Percentiles rank a stretch among this genome's conserved stretches.
Evolutionary conservation across 352 stramenopile species (phyloP).

Genomic region (Peronospora destructor): DNA sequence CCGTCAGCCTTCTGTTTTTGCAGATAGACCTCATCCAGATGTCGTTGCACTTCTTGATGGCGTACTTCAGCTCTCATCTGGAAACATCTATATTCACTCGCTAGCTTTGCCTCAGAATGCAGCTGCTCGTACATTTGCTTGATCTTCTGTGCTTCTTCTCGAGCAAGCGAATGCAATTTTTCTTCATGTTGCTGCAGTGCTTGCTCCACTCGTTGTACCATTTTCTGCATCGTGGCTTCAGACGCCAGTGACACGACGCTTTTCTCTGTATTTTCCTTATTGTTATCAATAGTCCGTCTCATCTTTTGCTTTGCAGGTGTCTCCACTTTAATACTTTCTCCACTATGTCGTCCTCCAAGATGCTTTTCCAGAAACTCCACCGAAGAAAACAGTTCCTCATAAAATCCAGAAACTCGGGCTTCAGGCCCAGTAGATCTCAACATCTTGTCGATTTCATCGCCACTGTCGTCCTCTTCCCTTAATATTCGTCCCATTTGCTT

Average conservation of each 20-base stretch:
- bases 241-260: conserved; percentile 1
- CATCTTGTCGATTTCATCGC: background rate
- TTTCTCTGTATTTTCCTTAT: conserved; percentile 4
- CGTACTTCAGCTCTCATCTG: conserved; percentile 27
- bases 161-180: conserved; percentile 36
- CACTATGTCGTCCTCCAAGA: conserved; percentile 39
- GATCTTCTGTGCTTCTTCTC: conserved; percentile 41
- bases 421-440: conserved; percentile 27
- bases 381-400: conserved; percentile 67
- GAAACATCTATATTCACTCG: conserved; percentile 36
- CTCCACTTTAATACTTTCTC: conserved; percentile 18
- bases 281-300: background rate
- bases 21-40: conserved; percentile 32
- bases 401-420: conserved; percentile 48
- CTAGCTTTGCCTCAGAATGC: conserved; percentile 39
- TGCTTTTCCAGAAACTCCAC: conserved; percentile 58
- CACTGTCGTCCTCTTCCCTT: conserved; percentile 6
- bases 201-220: conserved; percentile 45
- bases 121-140: conserved; percentile 51
- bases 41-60: conserved; percentile 20
- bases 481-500: conserved; percentile 11
- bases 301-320: conserved; percentile 12
- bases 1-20: conserved; percentile 34
- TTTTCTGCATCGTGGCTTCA: conserved; percentile 34
- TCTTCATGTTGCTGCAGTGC: conserved; percentile 46